A percentile compares a stretch with the other conserved stretches of the same genome.
Conservation (phyloP, 495 filamentous ascomycete species). For the Hapsidospora chrysogenum region DNA sequence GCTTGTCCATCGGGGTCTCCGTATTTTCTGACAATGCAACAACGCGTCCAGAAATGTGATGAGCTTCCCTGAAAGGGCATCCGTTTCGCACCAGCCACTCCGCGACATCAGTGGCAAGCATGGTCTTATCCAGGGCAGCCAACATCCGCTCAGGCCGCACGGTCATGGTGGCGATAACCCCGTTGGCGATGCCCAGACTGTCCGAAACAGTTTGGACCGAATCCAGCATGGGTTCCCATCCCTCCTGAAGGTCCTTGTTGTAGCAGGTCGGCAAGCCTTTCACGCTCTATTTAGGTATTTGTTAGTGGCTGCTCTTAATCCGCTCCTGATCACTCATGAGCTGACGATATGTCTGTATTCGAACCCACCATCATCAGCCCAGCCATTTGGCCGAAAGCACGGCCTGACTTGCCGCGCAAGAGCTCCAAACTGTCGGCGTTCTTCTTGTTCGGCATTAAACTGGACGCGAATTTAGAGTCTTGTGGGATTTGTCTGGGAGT, state of each 20-base stretch:
- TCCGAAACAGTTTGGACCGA: conserved; percentile 63
- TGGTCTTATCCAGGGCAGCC: conserved; percentile 40
- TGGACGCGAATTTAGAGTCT: neutral
- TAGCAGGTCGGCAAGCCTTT: conserved; percentile 67
- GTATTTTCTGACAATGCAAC: conserved; percentile 40
- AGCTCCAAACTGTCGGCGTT: conserved; percentile 63
- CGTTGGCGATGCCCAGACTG: conserved; percentile 63
- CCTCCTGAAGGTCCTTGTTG: conserved; percentile 85
- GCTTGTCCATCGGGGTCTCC: conserved; percentile 44
- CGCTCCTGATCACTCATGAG: conserved; percentile 1
- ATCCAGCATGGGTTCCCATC: conserved; percentile 66
- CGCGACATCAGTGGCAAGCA: conserved; percentile 37
- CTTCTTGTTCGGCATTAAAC: neutral
- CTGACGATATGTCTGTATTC: conserved; percentile 3
- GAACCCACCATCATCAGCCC: conserved; percentile 46
- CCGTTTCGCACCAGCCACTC: conserved; percentile 21
- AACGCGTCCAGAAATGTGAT: conserved; percentile 55
- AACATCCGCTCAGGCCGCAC: conserved; percentile 53
- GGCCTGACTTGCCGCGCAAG: conserved; percentile 62
- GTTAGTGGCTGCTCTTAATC: conserved; percentile 1
- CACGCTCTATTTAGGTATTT: conserved; percentile 32
- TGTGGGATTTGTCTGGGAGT: conserved; percentile 60
- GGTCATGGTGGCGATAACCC: conserved; percentile 53
- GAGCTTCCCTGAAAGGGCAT: conserved; percentile 45
- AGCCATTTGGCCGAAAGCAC: conserved; percentile 68